These are phyloP conservation scores for Fonticula alba DNA, from an alignment of 78 protist species.

Conservation along the genomic window DNA sequence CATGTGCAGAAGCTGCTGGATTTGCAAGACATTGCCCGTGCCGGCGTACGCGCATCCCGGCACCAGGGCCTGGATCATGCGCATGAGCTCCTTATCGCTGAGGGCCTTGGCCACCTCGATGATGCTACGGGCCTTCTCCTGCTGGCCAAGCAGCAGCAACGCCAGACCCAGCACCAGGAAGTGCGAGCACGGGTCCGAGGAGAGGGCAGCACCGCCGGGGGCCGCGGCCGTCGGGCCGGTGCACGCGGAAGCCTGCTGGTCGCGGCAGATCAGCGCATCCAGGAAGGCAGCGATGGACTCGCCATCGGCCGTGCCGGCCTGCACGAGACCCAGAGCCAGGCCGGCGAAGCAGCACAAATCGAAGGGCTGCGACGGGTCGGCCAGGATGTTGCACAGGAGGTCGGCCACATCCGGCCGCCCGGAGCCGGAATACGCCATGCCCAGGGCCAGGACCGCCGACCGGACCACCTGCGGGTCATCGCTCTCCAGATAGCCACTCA, in stretches of 20 bases:
- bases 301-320: constrained; percentile 64
- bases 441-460: constrained; percentile 28
- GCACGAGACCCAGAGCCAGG: constrained; percentile 68
- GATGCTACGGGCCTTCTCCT: constrained; percentile 53
- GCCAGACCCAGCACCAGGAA: constrained; percentile 53
- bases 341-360: constrained; percentile 72
- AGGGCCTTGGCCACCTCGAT: constrained; percentile 55
- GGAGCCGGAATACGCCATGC: constrained; percentile 61
- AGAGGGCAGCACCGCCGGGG: too few relatives aligned
- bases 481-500: too few relatives aligned
- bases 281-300: constrained; percentile 38
- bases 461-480: constrained; percentile 1
- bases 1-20: constrained; percentile 57
- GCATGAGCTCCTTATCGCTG: not conserved
- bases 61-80: constrained; percentile 4
- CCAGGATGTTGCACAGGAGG: constrained; percentile 30
- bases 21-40: constrained; percentile 87
- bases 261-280: constrained; percentile 24
- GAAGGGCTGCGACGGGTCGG: constrained; percentile 35
- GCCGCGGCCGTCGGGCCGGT: too few relatives aligned
- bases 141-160: constrained; percentile 42
- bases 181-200: constrained; percentile 13
- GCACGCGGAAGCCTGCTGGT: too few relatives aligned
- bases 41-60: constrained; percentile 90
- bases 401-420: constrained; percentile 26